Base-by-base conservation (phyloP, 2,329 filamentous ascomycete genomes). In the Cladosporium sp. region DNA sequence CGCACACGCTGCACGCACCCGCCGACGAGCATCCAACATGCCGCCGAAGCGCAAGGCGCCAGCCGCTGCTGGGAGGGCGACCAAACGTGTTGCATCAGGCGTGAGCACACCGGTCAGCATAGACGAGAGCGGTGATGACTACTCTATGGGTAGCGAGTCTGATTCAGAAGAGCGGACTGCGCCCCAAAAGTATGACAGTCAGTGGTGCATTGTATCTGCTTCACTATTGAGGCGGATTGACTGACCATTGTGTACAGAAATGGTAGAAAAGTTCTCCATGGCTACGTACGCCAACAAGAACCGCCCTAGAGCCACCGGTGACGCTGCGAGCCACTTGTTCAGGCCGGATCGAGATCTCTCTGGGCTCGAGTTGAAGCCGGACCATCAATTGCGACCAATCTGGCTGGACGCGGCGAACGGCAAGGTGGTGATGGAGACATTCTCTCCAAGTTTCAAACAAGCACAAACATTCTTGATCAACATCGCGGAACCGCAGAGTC, bases 381-480 rank as follows among this genome's bases (percentile, higher is more conserved):
- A 98, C 77, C 93, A 96, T 80, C 87, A 89, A 69, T 92, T 93
- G 74, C 89, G 95, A 18, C 95, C 95, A 18, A 84, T 98, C 67
- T 98, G 93, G 92, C 95, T 99, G 71, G 93, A 97, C 76, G 91
- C 93, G 2, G 83, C 89, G 56, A 91, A 91, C 75, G 93, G 91
- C 40, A 89, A 90, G 69, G 95, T 98, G 75, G 95, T 96, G 33
- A 84, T 98, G 52, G 94, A 99, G 82, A 96, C 93, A 72, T 98
- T 97, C 81, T 94, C 91, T 62, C 91, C 93, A 2, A 83, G 95
- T 65, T 93, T 94, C 65, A 86, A 90, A 65, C 90, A 93, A 74
- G 94, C 92, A 0, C 93, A 97, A 76, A 93, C 97, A 77, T 97
- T 99, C 76, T 83, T 99, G 66, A 97, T 96, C 72, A 97, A 95